Percentiles rank a stretch among this genome's conserved stretches.
These are phyloP conservation scores for Raphanus hybrid DNA, from an alignment of 441 rosid genomes.

Conservation along the genomic window DNA sequence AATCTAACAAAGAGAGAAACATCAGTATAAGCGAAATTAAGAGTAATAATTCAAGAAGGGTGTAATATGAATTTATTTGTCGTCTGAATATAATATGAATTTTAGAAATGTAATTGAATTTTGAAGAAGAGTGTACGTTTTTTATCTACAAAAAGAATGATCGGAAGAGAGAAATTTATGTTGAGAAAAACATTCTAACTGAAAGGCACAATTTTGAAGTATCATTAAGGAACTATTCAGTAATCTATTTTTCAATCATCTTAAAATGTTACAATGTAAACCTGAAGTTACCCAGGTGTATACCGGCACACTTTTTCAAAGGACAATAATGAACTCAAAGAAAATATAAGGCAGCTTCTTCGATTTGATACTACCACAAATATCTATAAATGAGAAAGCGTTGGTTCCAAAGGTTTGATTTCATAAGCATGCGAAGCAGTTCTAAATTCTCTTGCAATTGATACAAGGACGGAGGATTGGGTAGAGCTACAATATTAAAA, in stretches of 20 bases:
- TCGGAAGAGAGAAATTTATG: background rate
- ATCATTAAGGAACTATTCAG: conserved; percentile 6
- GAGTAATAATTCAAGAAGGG: background rate
- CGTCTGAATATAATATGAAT: background rate
- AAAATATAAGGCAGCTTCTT: background rate
- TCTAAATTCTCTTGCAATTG: background rate
- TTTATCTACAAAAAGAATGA: conserved; percentile 14
- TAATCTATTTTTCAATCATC: background rate
- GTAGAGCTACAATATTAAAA: conserved; percentile 21
- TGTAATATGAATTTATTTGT: background rate
- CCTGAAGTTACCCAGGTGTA: conserved; percentile 5
- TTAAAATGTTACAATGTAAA: conserved; percentile 1
- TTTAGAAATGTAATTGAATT: background rate
- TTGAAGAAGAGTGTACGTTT: background rate
- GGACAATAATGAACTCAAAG: background rate
- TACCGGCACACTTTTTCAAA: background rate
- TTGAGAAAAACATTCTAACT: background rate
- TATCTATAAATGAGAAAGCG: background rate
- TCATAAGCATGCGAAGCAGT: background rate
- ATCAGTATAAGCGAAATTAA: background rate
- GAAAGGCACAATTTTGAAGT: background rate
- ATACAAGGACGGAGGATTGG: conserved; percentile 1
- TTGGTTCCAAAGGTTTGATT: background rate
- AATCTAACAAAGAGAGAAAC: background rate
- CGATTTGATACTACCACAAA: background rate